A percentile compares a stretch with the other conserved stretches of the same genome.
Evolutionary conservation across 352 stramenopile species (phyloP).

Genomic region (Globisporangium yorkense): DNA sequence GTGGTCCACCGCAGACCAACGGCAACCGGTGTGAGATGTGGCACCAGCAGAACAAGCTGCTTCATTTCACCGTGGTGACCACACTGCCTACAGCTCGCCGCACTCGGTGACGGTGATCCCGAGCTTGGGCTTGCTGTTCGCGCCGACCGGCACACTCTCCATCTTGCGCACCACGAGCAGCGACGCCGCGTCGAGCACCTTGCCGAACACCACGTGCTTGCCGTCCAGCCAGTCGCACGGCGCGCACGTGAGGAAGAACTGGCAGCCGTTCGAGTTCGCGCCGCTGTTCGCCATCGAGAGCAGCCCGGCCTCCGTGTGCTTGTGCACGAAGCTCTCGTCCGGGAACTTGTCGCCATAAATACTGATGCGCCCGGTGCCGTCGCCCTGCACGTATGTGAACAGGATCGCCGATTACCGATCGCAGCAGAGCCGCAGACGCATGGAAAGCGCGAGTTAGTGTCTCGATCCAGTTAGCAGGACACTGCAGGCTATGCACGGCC

Average conservation of each 20-base stretch:
- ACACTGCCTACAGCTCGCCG: constrained; percentile 68
- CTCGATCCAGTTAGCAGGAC: neutral
- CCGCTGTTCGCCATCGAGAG: constrained; percentile 82
- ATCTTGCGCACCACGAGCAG: constrained; percentile 78
- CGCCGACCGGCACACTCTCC: constrained; percentile 83
- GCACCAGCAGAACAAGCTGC: no score
- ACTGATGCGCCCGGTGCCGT: constrained; percentile 71
- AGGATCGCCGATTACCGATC: no score
- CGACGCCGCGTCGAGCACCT: constrained; percentile 82
- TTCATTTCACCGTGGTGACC: neutral
- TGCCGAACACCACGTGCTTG: constrained; percentile 97
- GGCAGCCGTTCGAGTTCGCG: constrained; percentile 64
- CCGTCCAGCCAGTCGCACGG: constrained; percentile 51
- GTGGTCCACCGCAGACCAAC: neutral
- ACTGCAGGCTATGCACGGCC: neutral
- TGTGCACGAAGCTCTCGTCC: constrained; percentile 64
- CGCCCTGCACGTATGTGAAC: constrained; percentile 15
- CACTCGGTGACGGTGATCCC: constrained; percentile 83
- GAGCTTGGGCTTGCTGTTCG: constrained; percentile 87
- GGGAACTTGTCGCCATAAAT: constrained; percentile 85
- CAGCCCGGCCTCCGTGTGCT: constrained; percentile 64
- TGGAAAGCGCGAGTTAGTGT: neutral
- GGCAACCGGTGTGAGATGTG: no score
- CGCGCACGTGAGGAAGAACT: constrained; percentile 71
- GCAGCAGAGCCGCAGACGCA: constrained; percentile 24